Percentiles rank a stretch among this genome's conserved stretches.
These are phyloP conservation scores for Aureobasidium vineae DNA, from an alignment of 2,329 filamentous ascomycete species.

Conservation along the genomic window DNA sequence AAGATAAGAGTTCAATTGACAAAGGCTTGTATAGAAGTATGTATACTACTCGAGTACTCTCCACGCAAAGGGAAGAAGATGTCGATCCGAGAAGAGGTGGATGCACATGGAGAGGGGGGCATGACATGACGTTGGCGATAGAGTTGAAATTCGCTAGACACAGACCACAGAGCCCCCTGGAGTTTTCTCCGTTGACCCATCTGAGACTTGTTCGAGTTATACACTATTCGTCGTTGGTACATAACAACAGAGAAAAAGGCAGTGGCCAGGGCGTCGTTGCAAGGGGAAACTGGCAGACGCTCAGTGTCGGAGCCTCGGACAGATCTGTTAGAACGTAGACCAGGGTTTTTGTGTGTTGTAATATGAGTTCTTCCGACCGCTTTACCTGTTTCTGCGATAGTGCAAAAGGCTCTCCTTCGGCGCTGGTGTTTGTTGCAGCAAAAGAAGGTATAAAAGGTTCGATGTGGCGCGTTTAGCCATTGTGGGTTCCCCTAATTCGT, in stretches of 20 bases:
- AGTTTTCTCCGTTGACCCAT: neutral
- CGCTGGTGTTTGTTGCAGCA: neutral
- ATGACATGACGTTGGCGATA: constrained; percentile 9
- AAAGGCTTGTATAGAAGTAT: neutral
- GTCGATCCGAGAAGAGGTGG: neutral
- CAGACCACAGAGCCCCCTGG: neutral
- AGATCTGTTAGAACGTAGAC: neutral
- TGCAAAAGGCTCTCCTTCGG: constrained; percentile 8
- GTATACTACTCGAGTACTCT: neutral
- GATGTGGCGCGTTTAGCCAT: neutral
- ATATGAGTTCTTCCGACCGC: neutral
- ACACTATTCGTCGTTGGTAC: neutral
- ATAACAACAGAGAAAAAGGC: neutral
- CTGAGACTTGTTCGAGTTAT: neutral
- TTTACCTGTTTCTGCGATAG: constrained; percentile 5
- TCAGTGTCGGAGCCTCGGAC: neutral
- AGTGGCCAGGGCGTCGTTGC: neutral
- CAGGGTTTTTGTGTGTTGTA: neutral
- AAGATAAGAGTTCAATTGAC: neutral
- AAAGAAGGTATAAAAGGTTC: neutral
- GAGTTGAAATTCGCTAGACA: neutral
- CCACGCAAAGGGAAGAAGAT: too few species aligned
- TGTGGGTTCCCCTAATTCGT: neutral
- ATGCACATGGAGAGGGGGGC: neutral
- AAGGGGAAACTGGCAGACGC: neutral